These are phyloP conservation scores for Serendipita sp. DNA, from an alignment of 768 basidiomycete genomes.

Conservation along the genomic window DNA sequence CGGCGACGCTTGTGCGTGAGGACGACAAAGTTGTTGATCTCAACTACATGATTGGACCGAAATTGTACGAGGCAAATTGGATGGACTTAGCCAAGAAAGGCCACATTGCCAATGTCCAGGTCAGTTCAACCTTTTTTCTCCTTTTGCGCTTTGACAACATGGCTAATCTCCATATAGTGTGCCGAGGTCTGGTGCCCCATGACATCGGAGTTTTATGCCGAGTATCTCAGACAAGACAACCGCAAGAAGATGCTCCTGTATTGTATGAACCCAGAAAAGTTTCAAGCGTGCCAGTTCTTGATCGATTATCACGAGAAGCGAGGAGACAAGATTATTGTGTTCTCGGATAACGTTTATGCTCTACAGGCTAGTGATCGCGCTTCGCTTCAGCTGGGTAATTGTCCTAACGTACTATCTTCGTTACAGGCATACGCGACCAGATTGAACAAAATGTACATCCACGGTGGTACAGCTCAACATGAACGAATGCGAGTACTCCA, in stretches of 20 bases:
- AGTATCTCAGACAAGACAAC: slow-evolving; percentile 85
- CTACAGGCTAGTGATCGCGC: slow-evolving; percentile 46
- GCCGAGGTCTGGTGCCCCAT: slow-evolving; percentile 99
- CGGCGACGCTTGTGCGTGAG: slow-evolving; percentile 95
- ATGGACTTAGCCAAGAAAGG: slow-evolving; percentile 99
- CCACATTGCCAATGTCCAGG: slow-evolving; percentile 99
- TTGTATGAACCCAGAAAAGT: slow-evolving; percentile 99
- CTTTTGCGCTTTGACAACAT: not conserved
- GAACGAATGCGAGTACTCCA: slow-evolving; percentile 93
- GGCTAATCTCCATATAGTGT: slow-evolving; percentile 39
- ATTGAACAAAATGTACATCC: slow-evolving; percentile 86
- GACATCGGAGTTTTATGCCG: slow-evolving; percentile 98
- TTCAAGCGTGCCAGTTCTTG: slow-evolving; percentile 96
- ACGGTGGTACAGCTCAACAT: slow-evolving; percentile 86
- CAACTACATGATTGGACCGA: slow-evolving; percentile 98
- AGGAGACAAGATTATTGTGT: slow-evolving; percentile 98
- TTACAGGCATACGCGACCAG: slow-evolving; percentile 67
- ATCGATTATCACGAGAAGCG: slow-evolving; percentile 96
- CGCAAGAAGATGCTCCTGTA: slow-evolving; percentile 92
- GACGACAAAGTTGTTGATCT: slow-evolving; percentile 98
- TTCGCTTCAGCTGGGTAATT: slow-evolving; percentile 12
- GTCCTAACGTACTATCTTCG: not conserved
- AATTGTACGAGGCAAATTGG: slow-evolving; percentile 99
- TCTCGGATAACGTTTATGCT: slow-evolving; percentile 96
- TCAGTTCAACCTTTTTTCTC: slow-evolving; percentile 25